phyloP scores from a whole-genome alignment of 441 rosid species.

The Cnidoscolus chayamansa region DNA sequence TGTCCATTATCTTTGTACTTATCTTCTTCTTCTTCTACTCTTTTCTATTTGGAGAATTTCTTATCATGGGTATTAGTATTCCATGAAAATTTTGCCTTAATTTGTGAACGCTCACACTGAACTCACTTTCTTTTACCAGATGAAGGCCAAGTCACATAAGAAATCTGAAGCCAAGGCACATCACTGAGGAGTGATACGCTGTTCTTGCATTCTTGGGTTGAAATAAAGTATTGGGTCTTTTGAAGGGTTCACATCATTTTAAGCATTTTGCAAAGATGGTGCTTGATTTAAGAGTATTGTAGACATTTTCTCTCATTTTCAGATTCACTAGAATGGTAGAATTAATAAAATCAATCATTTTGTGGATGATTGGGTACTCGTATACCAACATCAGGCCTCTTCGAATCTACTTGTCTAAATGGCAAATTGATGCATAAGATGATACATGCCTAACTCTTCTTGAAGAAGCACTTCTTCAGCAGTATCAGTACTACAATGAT shows the following conservation, averaged over 20 bases:
- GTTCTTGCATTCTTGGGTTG: background rate
- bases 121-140: conserved; percentile 20
- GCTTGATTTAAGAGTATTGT: conserved; percentile 1
- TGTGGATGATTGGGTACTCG: background rate
- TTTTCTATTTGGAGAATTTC: background rate
- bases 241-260: background rate
- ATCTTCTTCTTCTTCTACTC: background rate
- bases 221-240: background rate
- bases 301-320: background rate
- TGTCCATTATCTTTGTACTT: background rate
- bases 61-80: background rate
- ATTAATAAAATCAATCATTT: background rate
- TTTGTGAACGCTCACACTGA: background rate
- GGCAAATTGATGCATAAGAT: too few relatives aligned
- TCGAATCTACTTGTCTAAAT: background rate
- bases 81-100: background rate
- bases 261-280: background rate
- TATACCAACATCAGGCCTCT: background rate
- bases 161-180: conserved; percentile 29
- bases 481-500: too few relatives aligned
- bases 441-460: too few relatives aligned
- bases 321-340: background rate
- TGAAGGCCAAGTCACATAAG: conserved; percentile 29
- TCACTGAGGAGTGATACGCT: conserved; percentile 18
- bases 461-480: background rate